Conservation (phyloP, 1,139 yeast genomes). For the Scheffersomyces stambukii region DNA sequence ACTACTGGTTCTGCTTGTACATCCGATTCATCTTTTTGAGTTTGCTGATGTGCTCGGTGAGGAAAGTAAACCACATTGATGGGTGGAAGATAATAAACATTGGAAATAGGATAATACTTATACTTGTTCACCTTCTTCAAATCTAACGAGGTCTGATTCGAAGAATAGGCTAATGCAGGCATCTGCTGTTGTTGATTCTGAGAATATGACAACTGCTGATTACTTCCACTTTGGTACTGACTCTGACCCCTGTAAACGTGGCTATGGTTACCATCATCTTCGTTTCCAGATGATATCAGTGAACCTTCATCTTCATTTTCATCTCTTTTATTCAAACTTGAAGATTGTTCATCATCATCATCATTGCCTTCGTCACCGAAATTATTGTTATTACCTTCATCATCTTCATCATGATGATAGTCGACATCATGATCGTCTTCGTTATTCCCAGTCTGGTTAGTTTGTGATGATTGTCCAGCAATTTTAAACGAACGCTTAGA, state of each 20-base stretch:
- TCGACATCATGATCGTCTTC: conserved; percentile 9
- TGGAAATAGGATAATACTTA: conserved; percentile 54
- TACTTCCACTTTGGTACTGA: no score
- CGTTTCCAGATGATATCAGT: no score
- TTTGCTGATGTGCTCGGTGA: conserved; percentile 50
- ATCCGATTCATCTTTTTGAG: conserved; percentile 12
- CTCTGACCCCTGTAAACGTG: no score
- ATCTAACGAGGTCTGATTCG: conserved; percentile 13
- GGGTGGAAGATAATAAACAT: conserved; percentile 55
- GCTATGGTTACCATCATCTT: conserved; percentile 3
- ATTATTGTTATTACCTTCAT: conserved; percentile 1
- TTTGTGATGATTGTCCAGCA: no score
- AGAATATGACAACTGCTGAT: no score
- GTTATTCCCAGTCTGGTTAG: conserved; percentile 7
- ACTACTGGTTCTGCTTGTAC: conserved; percentile 9
- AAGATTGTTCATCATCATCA: no score
- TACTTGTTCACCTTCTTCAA: conserved; percentile 24
- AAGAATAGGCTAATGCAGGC: conserved; percentile 10
- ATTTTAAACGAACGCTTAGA: conserved; percentile 18
- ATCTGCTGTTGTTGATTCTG: conserved; percentile 5
- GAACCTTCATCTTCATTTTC: no score
- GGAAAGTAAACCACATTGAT: conserved; percentile 59
- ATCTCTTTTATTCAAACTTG: no score
- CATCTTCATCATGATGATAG: conserved; percentile 3
- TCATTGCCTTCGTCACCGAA: not conserved